Base-by-base conservation (phyloP, 2,329 filamentous ascomycete genomes). In the Huntiella abstrusa region DNA sequence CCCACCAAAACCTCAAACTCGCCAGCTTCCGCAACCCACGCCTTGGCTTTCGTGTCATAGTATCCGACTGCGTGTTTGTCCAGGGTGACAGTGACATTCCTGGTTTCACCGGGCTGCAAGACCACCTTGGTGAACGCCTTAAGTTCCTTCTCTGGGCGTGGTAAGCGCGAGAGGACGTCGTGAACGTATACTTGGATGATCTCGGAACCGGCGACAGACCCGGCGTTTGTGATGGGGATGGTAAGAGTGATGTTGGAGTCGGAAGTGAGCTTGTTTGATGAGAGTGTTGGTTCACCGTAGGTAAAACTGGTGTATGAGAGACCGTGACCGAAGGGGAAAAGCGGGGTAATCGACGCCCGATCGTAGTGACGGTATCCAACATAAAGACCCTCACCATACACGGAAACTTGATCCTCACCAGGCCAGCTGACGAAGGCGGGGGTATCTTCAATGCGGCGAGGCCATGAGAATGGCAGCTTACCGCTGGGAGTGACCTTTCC, bases 341-440 rank as follows among this genome's bases (percentile, higher is more conserved):
- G 65, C 0, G 77, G 75, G 4, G 66, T 61, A 43, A 77, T 68
- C 19, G 65, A 64, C 10, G 66, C 62, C 15, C 71, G 71, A 54
- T 86, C 80, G 58, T 82, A 84, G 60, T 82, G 77, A 13, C 74
- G 64, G 60, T 86, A 85, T 2, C 81, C 81, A 46, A 85, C 71
- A 60, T 76, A 82, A 10, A 85, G 61, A 11, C 77, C 80, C 58
- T 86, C 81, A 45, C 77, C 78, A 55, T 85, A 85, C 1, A 78
- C 58, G 0, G 80, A 76, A 53, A 74, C 69, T 41, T 72, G 60
- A 56, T 82, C 78, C 61, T 83, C 79, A 43, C 77, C 77, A 0
- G 77, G 77, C 73, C 78, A 85, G 58, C 80, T 83, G 58, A 78
- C 70, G 60, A 73, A 82, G 0, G 80, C 75, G 1, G 80, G 80